Conservation (phyloP, 371 early-diverging fungal species). For the Rhizopus arrhizus region DNA sequence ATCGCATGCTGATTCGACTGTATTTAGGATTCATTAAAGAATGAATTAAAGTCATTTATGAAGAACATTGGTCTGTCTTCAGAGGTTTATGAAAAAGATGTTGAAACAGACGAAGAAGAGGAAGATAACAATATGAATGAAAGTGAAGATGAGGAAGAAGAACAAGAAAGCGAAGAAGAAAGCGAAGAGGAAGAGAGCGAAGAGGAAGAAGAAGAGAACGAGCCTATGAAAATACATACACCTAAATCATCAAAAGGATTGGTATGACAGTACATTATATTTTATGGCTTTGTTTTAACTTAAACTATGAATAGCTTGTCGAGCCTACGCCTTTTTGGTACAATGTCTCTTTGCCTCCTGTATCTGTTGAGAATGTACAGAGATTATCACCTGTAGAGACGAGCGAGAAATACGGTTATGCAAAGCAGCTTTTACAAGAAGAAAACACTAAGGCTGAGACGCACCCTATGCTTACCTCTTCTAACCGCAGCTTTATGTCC, state of each 20-base stretch:
- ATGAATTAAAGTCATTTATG: conserved; percentile 41
- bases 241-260: conserved; percentile 17
- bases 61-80: conserved; percentile 37
- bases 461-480: conserved; percentile 58
- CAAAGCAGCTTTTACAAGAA: conserved; percentile 64
- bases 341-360: conserved; percentile 35
- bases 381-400: conserved; percentile 43
- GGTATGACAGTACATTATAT: conserved; percentile 7
- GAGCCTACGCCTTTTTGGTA: conserved; percentile 64
- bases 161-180: conserved; percentile 10
- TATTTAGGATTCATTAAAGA: conserved; percentile 27
- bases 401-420: conserved; percentile 56
- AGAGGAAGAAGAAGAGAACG: conserved; percentile 17
- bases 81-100: conserved; percentile 28
- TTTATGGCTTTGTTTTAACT: no score
- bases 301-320: conserved; percentile 22
- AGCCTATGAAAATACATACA: conserved; percentile 23
- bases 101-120: conserved; percentile 34
- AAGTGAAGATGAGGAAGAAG: conserved; percentile 18
- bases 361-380: conserved; percentile 31
- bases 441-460: conserved; percentile 74
- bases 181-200: conserved; percentile 19
- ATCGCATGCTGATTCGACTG: not conserved
- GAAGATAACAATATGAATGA: conserved; percentile 24
- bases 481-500: conserved; percentile 84